These are phyloP conservation scores for Beauveria sp. DNA, from an alignment of 2,329 filamentous ascomycete genomes.

Conservation along the genomic window DNA sequence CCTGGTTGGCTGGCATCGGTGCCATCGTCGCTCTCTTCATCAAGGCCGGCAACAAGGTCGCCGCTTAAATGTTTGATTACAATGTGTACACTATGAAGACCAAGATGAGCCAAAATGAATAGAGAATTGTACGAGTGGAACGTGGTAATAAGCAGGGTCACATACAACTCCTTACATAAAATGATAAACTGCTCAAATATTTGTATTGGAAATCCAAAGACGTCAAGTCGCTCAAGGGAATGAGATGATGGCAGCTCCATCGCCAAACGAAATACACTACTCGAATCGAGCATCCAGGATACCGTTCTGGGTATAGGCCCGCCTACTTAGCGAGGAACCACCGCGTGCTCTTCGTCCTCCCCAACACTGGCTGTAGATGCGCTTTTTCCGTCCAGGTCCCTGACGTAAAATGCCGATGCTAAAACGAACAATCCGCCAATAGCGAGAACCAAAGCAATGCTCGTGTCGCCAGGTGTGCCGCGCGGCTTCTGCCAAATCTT, in stretches of 20 bases:
- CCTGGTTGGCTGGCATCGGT: slow-evolving; percentile 29
- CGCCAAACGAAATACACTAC: not conserved
- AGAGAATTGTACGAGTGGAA: not conserved
- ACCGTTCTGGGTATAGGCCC: not conserved
- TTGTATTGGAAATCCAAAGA: not conserved
- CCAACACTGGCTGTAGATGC: slow-evolving; percentile 29
- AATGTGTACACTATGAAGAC: not conserved
- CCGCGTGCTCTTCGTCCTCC: slow-evolving; percentile 36
- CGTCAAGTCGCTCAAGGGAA: not conserved
- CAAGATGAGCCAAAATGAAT: not conserved
- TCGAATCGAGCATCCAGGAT: not conserved
- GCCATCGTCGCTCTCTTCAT: slow-evolving; percentile 32
- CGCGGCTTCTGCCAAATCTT: slow-evolving; percentile 79
- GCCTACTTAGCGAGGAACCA: slow-evolving; percentile 16
- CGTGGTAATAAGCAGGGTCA: not conserved
- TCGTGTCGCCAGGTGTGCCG: slow-evolving; percentile 75
- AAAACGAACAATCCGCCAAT: slow-evolving; percentile 76
- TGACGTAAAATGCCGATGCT: slow-evolving; percentile 66
- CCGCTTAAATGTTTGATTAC: not conserved
- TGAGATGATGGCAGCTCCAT: not conserved
- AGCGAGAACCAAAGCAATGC: slow-evolving; percentile 78
- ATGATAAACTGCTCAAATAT: slow-evolving; percentile 11
- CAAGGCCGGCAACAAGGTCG: slow-evolving; percentile 29
- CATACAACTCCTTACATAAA: not conserved
- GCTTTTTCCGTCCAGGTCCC: slow-evolving; percentile 56